These are phyloP conservation scores for Phytophthora aleatoria DNA, from an alignment of 352 stramenopile genomes.

Conservation along the genomic window DNA sequence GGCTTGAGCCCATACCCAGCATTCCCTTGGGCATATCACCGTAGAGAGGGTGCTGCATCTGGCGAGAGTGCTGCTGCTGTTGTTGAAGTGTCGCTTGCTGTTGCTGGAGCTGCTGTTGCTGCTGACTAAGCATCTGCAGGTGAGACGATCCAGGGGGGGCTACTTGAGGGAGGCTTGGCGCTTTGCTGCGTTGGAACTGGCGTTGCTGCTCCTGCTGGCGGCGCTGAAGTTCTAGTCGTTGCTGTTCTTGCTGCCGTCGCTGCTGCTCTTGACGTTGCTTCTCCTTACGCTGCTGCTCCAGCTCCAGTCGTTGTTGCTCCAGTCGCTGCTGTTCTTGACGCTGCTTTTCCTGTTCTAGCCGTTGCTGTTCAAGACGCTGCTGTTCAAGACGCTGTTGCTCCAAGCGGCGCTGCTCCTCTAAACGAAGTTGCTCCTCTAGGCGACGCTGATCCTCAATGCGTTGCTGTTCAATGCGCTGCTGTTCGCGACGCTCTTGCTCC, in stretches of 20 bases:
- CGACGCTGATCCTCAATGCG: conserved; percentile 31
- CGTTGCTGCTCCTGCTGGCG: conserved; percentile 40
- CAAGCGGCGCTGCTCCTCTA: conserved; percentile 30
- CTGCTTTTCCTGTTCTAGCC: conserved; percentile 28
- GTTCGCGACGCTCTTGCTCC: conserved; percentile 33
- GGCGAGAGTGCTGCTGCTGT: conserved; percentile 49
- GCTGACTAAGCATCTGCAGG: conserved; percentile 53
- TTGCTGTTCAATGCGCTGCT: conserved; percentile 38
- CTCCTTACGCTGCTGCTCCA: conserved; percentile 28
- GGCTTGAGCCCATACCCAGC: conserved; percentile 37
- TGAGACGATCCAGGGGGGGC: conserved; percentile 37
- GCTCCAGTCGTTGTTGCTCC: conserved; percentile 25
- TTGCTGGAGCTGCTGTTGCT: conserved; percentile 59
- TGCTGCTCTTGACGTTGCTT: conserved; percentile 37
- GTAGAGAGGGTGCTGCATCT: conserved; percentile 61
- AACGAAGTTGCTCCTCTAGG: conserved; percentile 26
- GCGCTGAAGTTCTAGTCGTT: conserved; percentile 34
- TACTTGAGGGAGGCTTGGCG: conserved; percentile 41
- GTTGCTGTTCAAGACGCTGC: conserved; percentile 24
- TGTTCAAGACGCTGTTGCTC: conserved; percentile 35
- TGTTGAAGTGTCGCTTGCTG: conserved; percentile 46
- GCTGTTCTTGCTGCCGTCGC: conserved; percentile 25
- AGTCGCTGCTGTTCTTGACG: conserved; percentile 28
- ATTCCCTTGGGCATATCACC: conserved; percentile 59
- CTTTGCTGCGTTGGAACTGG: conserved; percentile 42